Percentiles rank a stretch among this genome's conserved stretches.
These are phyloP conservation scores for Tolypocladium tundrense DNA, from an alignment of 2,329 filamentous ascomycete genomes.

Conservation along the genomic window DNA sequence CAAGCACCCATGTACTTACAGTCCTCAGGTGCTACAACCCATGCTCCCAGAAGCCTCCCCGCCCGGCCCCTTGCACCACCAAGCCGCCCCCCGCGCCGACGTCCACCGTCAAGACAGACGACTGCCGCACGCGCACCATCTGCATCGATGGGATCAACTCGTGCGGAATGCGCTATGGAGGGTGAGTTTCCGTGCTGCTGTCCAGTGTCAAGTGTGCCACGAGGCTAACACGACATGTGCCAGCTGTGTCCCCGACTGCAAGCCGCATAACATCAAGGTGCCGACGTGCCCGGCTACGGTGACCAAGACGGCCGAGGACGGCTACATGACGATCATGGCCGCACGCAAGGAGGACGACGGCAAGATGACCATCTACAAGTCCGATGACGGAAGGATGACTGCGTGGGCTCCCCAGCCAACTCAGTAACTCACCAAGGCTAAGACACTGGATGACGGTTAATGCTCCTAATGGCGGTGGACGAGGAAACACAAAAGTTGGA, in stretches of 20 bases:
- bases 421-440: background rate
- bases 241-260: slow-evolving; percentile 14
- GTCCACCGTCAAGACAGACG: background rate
- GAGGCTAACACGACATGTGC: background rate
- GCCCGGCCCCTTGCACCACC: slow-evolving; percentile 7
- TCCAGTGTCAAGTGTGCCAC: background rate
- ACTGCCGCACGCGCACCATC: slow-evolving; percentile 14
- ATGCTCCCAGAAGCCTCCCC: slow-evolving; percentile 13
- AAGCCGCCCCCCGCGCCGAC: background rate
- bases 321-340: slow-evolving; percentile 1
- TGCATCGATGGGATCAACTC: slow-evolving; percentile 14
- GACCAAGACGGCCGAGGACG: background rate
- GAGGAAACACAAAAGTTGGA: background rate
- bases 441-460: background rate
- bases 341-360: background rate
- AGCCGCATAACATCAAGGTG: slow-evolving; percentile 6
- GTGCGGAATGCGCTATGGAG: slow-evolving; percentile 14
- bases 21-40: slow-evolving; percentile 17
- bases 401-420: slow-evolving; percentile 2
- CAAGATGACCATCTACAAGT: slow-evolving; percentile 1
- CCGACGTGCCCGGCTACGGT: slow-evolving; percentile 8
- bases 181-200: slow-evolving; percentile 5
- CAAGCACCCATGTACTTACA: background rate
- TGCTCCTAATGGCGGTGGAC: background rate
- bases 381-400: slow-evolving; percentile 1